phyloP scores from a whole-genome alignment of 2,329 filamentous ascomycete genomes.

The Sarocladium oryzae region DNA sequence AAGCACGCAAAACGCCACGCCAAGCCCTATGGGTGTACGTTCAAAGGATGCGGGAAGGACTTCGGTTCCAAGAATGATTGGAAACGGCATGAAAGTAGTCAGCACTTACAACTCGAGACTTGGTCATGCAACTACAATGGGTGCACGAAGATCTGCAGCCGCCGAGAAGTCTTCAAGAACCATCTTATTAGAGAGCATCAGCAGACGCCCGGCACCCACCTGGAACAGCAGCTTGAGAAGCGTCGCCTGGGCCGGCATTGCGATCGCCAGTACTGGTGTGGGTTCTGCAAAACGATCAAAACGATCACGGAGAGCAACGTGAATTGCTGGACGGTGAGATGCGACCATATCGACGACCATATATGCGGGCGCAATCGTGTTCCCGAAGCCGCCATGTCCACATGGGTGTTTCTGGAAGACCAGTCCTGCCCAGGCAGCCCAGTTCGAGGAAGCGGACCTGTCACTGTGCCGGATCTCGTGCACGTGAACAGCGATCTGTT shows the following conservation, averaged over 20 bases:
- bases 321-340: conserved; percentile 25
- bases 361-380: conserved; percentile 46
- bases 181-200: conserved; percentile 54
- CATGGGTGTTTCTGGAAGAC: conserved; percentile 1
- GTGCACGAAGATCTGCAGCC: conserved; percentile 55
- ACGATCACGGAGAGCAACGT: conserved; percentile 21
- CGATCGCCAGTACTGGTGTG: conserved; percentile 74
- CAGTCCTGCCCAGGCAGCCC: not conserved
- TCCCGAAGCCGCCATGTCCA: conserved; percentile 15
- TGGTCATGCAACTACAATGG: conserved; percentile 59
- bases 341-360: conserved; percentile 71
- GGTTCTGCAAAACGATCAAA: conserved; percentile 63
- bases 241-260: conserved; percentile 59
- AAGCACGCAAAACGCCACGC: conserved; percentile 81
- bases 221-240: conserved; percentile 40
- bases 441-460: not conserved
- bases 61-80: conserved; percentile 95
- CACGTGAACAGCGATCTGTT: not conserved
- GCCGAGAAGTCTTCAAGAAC: conserved; percentile 49
- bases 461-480: not conserved
- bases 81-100: conserved; percentile 82
- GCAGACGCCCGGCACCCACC: conserved; percentile 14
- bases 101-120: conserved; percentile 65
- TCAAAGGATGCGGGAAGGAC: conserved; percentile 56
- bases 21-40: conserved; percentile 78